These are phyloP conservation scores for Pseudogymnoascus sp. DNA, from an alignment of 2,329 filamentous ascomycete species.

Conservation along the genomic window DNA sequence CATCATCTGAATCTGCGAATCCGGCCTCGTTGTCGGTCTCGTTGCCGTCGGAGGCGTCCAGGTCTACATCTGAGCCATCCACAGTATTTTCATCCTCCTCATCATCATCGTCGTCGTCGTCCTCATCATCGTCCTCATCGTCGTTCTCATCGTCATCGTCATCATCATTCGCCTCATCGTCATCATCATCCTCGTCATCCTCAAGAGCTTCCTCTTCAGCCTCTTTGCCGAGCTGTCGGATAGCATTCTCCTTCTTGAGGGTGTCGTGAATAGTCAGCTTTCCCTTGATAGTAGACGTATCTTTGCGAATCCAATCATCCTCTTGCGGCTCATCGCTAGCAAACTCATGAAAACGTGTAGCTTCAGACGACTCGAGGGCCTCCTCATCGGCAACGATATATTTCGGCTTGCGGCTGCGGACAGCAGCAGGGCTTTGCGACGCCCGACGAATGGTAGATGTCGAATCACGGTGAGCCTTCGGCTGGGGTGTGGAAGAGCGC, in stretches of 20 bases:
- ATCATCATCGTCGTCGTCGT: constrained; percentile 48
- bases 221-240: constrained; percentile 79
- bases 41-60: constrained; percentile 59
- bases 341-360: constrained; percentile 79
- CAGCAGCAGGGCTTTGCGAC: constrained; percentile 33
- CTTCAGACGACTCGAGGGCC: constrained; percentile 35
- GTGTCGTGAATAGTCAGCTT: constrained; percentile 88
- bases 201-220: constrained; percentile 84
- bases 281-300: constrained; percentile 53
- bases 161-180: constrained; percentile 40
- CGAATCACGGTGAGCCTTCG: constrained; percentile 20
- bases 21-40: constrained; percentile 74
- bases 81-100: constrained; percentile 41
- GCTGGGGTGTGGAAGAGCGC: constrained; percentile 15
- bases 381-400: constrained; percentile 26
- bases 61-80: constrained; percentile 64
- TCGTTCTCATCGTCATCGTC: constrained; percentile 43
- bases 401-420: constrained; percentile 31
- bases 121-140: constrained; percentile 50
- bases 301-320: constrained; percentile 82
- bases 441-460: constrained; percentile 27
- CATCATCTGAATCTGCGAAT: constrained; percentile 63
- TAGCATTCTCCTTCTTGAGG: constrained; percentile 79
- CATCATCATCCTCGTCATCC: constrained; percentile 53
- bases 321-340: constrained; percentile 74